Evolutionary conservation across 2,329 filamentous ascomycete species (phyloP), one percentile per base, ranked within the genome.

Genomic region (Ceratocystis papillata): DNA sequence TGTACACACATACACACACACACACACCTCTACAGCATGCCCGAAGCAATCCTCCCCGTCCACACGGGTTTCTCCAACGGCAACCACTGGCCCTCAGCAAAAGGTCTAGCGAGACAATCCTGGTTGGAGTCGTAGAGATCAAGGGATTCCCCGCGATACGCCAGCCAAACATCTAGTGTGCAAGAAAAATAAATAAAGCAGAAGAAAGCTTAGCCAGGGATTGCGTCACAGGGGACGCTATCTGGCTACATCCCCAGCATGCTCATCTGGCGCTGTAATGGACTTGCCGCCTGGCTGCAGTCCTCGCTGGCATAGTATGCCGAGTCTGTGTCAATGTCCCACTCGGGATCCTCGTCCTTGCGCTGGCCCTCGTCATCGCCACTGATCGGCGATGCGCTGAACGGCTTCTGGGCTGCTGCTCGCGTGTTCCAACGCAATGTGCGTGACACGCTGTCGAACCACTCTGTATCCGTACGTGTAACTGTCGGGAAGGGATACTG

Each of bases 401-500:
- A 99, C 2, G 85, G 89, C 76, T 96, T 97, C 76, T 99, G 94
- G 65, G 87, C 87, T 4, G 93, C 92, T 3, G 91, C 92, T 59
- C 94, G 83, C 30, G 89, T 93, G 77, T 99, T 99, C 94, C 94
- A 99, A 69, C 92, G 83, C 67, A 99, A 80, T 2, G 93, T 96
- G 68, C 93, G 85, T 64, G 89, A 90, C 62, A 99, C 90, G 72
- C 90, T 95, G 75, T 96, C 89, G 73, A 99, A 96, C 94, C 94
- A 99, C 75, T 99, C 94, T 0, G 87, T 89, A 68, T 87, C 87
- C 69, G 88, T 90, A 69, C 90, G 88, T 67, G 95, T 90, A 55
- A 99, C 93, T 0, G 94, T 97, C 2, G 94, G 94, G 78, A 99
- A 97, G 0, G 94, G 94, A 73, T 96, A 99, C 74, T 96, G 91